Evolutionary conservation across 2,329 filamentous ascomycete species (phyloP).

Genomic region (Aschersonia sp.): DNA sequence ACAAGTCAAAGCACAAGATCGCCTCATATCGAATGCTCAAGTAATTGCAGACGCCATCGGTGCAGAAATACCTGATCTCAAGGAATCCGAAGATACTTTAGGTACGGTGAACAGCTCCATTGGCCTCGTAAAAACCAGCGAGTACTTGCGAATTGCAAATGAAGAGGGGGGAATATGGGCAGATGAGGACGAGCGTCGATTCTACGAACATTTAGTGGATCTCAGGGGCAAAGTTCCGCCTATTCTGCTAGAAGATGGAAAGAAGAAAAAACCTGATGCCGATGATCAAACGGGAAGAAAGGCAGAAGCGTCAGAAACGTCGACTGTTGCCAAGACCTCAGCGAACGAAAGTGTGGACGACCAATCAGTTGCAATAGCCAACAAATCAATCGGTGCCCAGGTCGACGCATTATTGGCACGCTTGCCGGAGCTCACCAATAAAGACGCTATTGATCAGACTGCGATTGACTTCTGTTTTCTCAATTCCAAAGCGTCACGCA

Average conservation of each 20-base stretch:
- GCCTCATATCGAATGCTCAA: constrained; percentile 79
- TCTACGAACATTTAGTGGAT: constrained; percentile 94
- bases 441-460: constrained; percentile 80
- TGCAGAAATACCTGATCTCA: constrained; percentile 84
- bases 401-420: constrained; percentile 80
- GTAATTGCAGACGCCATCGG: constrained; percentile 78
- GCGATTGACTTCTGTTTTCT: constrained; percentile 96
- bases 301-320: constrained; percentile 29
- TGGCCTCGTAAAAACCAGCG: constrained; percentile 83
- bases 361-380: constrained; percentile 83
- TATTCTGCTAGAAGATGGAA: constrained; percentile 83
- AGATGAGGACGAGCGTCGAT: constrained; percentile 92
- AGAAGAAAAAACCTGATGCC: constrained; percentile 76
- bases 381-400: constrained; percentile 94
- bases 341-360: constrained; percentile 49
- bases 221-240: constrained; percentile 90
- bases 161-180: constrained; percentile 96
- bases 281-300: constrained; percentile 78
- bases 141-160: constrained; percentile 79
- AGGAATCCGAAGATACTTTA: constrained; percentile 61
- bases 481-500: constrained; percentile 95
- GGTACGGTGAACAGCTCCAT: constrained; percentile 60
- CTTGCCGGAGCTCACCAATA: constrained; percentile 81
- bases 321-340: constrained; percentile 38
- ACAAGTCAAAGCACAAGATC: constrained; percentile 81